A percentile compares a stretch with the other conserved stretches of the same genome.
phyloP scores from a whole-genome alignment of 495 filamentous ascomycete genomes.

The Xylaria venustula region DNA sequence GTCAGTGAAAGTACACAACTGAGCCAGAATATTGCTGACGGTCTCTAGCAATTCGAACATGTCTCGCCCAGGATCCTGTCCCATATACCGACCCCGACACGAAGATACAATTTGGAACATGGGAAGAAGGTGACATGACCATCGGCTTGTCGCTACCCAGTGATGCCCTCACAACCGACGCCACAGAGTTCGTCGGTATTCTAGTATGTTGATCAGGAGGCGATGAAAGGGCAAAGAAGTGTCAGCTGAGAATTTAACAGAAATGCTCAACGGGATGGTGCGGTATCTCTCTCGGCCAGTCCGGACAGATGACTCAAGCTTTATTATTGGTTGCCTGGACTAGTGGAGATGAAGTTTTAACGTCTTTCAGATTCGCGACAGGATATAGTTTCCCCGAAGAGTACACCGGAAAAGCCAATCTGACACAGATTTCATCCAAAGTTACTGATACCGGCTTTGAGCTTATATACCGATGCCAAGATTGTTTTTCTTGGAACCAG shows the following conservation, averaged over 20 bases:
- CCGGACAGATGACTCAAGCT: conserved; percentile 57
- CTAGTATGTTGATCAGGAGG: conserved; percentile 36
- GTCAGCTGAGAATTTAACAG: conserved; percentile 13
- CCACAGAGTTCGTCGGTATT: conserved; percentile 59
- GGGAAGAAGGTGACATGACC: conserved; percentile 38
- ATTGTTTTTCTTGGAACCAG: conserved; percentile 62
- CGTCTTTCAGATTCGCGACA: conserved; percentile 57
- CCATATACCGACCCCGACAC: conserved; percentile 41
- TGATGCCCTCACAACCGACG: conserved; percentile 48
- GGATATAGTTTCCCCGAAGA: conserved; percentile 57
- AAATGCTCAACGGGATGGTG: conserved; percentile 51
- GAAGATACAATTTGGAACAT: conserved; percentile 45
- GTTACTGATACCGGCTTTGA: conserved; percentile 54
- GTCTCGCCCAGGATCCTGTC: conserved; percentile 25
- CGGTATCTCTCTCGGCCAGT: conserved; percentile 52
- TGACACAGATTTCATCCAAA: conserved; percentile 55
- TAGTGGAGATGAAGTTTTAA: conserved; percentile 49
- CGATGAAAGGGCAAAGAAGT: not conserved
- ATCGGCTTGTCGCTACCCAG: conserved; percentile 57
- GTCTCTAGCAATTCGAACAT: conserved; percentile 20
- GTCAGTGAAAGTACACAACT: conserved; percentile 15
- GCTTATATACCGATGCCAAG: conserved; percentile 61
- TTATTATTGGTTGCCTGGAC: conserved; percentile 61
- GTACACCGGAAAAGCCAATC: conserved; percentile 60
- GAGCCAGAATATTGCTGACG: conserved; percentile 14